phyloP scores from a whole-genome alignment of 2,329 filamentous ascomycete species.

The Verticillium isaacii region DNA sequence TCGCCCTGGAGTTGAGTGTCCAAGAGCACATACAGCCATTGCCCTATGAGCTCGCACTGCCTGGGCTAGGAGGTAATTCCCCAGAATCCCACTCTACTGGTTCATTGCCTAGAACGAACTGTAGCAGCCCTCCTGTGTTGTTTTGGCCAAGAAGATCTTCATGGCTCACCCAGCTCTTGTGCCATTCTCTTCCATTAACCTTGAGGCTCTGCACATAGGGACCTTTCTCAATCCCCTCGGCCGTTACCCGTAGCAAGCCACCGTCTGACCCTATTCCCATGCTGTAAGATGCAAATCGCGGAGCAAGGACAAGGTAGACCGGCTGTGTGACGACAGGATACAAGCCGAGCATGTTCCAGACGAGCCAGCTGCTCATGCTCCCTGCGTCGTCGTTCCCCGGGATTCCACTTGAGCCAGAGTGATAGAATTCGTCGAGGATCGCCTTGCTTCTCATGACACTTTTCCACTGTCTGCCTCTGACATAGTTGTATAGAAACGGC shows the following conservation, averaged over 20 bases:
- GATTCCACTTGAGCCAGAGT: slow-evolving; percentile 38
- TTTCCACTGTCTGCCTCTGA: slow-evolving; percentile 41
- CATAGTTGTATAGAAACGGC: slow-evolving; percentile 54
- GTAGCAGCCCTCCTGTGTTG: slow-evolving; percentile 36
- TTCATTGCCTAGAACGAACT: slow-evolving; percentile 36
- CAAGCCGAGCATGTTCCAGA: slow-evolving; percentile 51
- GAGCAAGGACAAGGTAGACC: slow-evolving; percentile 46
- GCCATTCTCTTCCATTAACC: slow-evolving; percentile 47
- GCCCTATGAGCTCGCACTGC: slow-evolving; percentile 9
- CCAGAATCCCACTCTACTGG: background rate
- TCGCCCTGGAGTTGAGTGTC: too few species aligned
- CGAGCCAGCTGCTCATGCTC: slow-evolving; percentile 53
- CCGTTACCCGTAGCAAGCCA: slow-evolving; percentile 37
- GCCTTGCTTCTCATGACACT: slow-evolving; percentile 43
- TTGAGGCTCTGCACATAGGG: slow-evolving; percentile 48
- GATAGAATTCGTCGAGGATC: slow-evolving; percentile 45
- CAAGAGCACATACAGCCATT: too few species aligned
- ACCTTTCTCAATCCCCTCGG: slow-evolving; percentile 35
- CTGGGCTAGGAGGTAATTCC: background rate
- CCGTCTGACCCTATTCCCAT: slow-evolving; percentile 38
- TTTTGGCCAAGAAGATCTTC: slow-evolving; percentile 34
- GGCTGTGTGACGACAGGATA: slow-evolving; percentile 54
- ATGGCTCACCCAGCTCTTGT: slow-evolving; percentile 51
- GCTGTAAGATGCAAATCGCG: slow-evolving; percentile 42
- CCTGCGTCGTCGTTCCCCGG: slow-evolving; percentile 57